Conservation (phyloP, 1,284 basidiomycete species). For the Uromyces viciae-fabae region DNA sequence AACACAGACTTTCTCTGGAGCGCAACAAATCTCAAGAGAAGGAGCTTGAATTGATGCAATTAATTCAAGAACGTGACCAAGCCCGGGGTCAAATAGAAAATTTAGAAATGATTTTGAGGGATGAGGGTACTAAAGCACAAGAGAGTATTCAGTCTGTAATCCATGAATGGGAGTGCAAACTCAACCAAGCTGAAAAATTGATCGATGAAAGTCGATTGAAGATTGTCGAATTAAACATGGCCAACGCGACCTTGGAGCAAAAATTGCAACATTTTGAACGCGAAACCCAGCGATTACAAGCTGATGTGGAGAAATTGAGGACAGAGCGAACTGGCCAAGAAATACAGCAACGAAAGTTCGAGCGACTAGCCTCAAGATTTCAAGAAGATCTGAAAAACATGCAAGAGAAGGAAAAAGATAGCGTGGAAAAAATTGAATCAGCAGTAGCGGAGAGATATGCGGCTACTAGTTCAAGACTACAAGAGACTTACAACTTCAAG, state of each 20-base stretch:
- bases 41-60: conserved; percentile 37
- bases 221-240: neutral
- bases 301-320: conserved; percentile 12
- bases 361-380: neutral
- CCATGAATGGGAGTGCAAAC: conserved; percentile 2
- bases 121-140: neutral
- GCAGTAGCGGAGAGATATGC: conserved; percentile 2
- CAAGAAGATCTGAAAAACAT: conserved; percentile 14
- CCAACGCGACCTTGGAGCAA: conserved; percentile 12
- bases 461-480: neutral
- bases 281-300: conserved; percentile 11
- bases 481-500: conserved; percentile 25
- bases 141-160: conserved; percentile 21
- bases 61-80: conserved; percentile 33
- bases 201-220: neutral
- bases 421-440: conserved; percentile 4
- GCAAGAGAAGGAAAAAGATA: conserved; percentile 27
- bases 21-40: conserved; percentile 31
- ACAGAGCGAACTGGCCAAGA: conserved; percentile 30
- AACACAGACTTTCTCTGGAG: conserved; percentile 16
- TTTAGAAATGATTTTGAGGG: conserved; percentile 5
- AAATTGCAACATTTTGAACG: neutral
- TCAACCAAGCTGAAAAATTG: conserved; percentile 21
- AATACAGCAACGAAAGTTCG: conserved; percentile 15
- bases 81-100: neutral